These are phyloP conservation scores for Sungouiozyma ichnusensis DNA, from an alignment of 805 yeast genomes.

Conservation along the genomic window DNA sequence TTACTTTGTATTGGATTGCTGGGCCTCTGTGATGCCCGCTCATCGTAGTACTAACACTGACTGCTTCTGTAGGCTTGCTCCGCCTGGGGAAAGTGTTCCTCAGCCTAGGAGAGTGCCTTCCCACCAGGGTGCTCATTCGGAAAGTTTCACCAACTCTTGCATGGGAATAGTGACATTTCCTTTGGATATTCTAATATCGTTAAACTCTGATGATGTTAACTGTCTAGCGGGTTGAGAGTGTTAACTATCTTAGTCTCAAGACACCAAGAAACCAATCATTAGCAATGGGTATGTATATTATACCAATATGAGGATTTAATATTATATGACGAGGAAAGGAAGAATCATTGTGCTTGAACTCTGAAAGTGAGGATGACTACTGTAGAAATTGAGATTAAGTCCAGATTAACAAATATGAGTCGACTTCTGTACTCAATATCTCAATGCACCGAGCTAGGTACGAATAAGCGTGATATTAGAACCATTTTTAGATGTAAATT, in stretches of 20 bases:
- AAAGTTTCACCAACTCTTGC: neutral
- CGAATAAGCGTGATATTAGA: neutral
- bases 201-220: too few species aligned
- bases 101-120: neutral
- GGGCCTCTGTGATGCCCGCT: too few species aligned
- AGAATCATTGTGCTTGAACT: neutral
- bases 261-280: conserved; percentile 24
- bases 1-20: neutral
- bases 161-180: neutral
- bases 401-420: neutral
- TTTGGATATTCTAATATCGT: too few species aligned
- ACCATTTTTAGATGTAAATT: neutral
- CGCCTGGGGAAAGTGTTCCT: too few species aligned
- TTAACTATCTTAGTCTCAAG: conserved; percentile 7
- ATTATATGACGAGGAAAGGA: neutral
- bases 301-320: conserved; percentile 3
- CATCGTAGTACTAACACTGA: too few species aligned
- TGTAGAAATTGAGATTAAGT: neutral
- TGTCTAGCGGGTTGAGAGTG: too few species aligned
- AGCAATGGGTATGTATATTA: conserved; percentile 29
- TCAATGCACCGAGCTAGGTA: neutral
- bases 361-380: neutral
- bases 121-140: neutral
- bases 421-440: neutral
- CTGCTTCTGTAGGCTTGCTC: neutral